Percentiles rank a stretch among this genome's conserved stretches.
These are phyloP conservation scores for Thalia dealbata DNA, from an alignment of 176 grass and related monocot species.

Conservation along the genomic window DNA sequence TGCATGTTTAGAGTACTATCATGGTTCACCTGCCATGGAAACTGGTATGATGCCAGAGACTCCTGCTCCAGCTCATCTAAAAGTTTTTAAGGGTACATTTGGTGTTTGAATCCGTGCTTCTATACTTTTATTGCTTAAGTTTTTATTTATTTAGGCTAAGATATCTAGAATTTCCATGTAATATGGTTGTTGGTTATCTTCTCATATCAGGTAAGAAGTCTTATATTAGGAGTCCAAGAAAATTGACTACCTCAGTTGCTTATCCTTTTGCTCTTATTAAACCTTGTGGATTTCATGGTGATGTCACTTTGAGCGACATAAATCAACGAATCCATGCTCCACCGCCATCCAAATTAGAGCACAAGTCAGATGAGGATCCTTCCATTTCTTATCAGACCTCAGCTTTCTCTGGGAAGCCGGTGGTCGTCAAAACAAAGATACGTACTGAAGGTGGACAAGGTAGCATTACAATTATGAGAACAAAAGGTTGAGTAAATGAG, in stretches of 20 bases:
- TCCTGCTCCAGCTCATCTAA: constrained; percentile 20
- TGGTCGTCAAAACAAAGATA: constrained; percentile 76
- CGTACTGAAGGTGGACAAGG: constrained; percentile 73
- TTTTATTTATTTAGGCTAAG: not conserved
- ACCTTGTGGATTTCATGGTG: constrained; percentile 46
- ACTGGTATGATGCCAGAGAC: constrained; percentile 26
- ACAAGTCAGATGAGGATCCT: constrained; percentile 39
- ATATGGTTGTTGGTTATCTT: not conserved
- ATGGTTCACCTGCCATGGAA: constrained; percentile 28
- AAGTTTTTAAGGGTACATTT: constrained; percentile 27
- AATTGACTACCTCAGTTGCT: constrained; percentile 38
- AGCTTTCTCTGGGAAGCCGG: constrained; percentile 73
- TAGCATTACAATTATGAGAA: constrained; percentile 85
- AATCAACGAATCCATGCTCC: constrained; percentile 65
- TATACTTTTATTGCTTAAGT: constrained; percentile 1
- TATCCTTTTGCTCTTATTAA: constrained; percentile 89
- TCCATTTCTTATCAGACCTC: constrained; percentile 28
- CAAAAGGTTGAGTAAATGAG: constrained; percentile 45
- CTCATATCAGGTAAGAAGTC: constrained; percentile 35
- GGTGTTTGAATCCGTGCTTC: not conserved
- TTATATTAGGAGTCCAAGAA: constrained; percentile 39
- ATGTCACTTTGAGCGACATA: constrained; percentile 64
- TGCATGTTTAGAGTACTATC: constrained; percentile 23
- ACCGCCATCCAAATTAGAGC: constrained; percentile 46
- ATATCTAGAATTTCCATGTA: not conserved